These are phyloP conservation scores for Ilyonectria mors-panacis DNA, from an alignment of 2,329 filamentous ascomycete species.

Conservation along the genomic window DNA sequence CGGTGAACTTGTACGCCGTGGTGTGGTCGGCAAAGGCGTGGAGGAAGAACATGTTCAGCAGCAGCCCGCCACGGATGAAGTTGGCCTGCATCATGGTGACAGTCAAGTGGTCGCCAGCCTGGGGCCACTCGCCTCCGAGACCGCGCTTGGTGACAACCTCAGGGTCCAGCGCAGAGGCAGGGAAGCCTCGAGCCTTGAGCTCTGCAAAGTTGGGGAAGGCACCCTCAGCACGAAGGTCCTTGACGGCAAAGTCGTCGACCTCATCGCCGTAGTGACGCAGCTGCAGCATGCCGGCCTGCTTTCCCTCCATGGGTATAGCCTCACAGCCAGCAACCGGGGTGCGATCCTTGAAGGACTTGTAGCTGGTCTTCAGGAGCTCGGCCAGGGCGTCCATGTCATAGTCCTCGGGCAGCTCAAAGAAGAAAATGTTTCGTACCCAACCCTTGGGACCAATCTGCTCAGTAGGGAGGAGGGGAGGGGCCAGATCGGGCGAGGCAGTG, in stretches of 20 bases:
- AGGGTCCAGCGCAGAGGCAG: conserved; percentile 24
- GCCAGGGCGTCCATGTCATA: conserved; percentile 25
- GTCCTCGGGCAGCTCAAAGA: conserved; percentile 30
- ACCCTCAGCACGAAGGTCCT: conserved; percentile 25
- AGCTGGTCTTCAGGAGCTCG: conserved; percentile 19
- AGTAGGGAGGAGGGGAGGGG: conserved; percentile 28
- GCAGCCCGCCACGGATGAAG: conserved; percentile 29
- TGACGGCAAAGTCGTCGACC: conserved; percentile 29
- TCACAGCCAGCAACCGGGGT: conserved; percentile 31
- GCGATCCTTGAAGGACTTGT: conserved; percentile 27
- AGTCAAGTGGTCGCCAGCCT: conserved; percentile 23
- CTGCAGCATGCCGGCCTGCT: conserved; percentile 29
- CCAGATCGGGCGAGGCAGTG: conserved; percentile 17
- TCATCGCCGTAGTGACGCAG: conserved; percentile 33
- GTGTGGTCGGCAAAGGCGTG: conserved; percentile 29
- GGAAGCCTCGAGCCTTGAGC: conserved; percentile 30
- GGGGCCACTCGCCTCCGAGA: conserved; percentile 32
- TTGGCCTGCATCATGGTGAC: conserved; percentile 32
- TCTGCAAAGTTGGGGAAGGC: conserved; percentile 28
- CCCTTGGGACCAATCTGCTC: conserved; percentile 34
- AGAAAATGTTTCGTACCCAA: conserved; percentile 33
- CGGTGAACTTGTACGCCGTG: conserved; percentile 24
- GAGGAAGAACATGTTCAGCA: conserved; percentile 26
- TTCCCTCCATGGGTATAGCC: conserved; percentile 28
- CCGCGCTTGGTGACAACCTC: conserved; percentile 25